A percentile compares a stretch with the other conserved stretches of the same genome.
Conservation (phyloP, 176 grass and related monocot species). For the Aechmea fasciata region DNA sequence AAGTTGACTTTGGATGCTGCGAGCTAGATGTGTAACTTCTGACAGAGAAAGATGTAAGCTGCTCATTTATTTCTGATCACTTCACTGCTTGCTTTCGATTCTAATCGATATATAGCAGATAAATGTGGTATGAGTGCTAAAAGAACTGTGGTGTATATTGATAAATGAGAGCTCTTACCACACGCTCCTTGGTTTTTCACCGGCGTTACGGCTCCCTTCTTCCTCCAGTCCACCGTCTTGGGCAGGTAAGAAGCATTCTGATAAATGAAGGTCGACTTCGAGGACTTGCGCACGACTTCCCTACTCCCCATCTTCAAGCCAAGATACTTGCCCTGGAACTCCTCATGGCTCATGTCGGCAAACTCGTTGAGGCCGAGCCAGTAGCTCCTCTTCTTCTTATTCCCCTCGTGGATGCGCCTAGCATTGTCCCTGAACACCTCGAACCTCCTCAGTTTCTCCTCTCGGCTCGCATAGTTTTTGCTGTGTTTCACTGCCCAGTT, state of each 20-base stretch:
- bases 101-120: neutral
- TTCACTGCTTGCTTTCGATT: neutral
- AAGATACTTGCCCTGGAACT: conserved; percentile 58
- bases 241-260: conserved; percentile 31
- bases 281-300: neutral
- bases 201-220: conserved; percentile 60
- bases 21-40: too few species aligned
- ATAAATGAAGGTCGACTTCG: conserved; percentile 29
- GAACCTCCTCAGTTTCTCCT: conserved; percentile 54
- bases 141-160: conserved; percentile 4
- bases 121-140: neutral
- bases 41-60: too few species aligned
- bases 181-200: conserved; percentile 84
- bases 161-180: conserved; percentile 20
- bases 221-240: conserved; percentile 62
- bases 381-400: conserved; percentile 55
- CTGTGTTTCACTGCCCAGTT: conserved; percentile 43
- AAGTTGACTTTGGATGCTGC: too few species aligned
- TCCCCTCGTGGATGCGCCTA: conserved; percentile 59
- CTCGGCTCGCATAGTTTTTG: conserved; percentile 36
- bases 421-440: conserved; percentile 56
- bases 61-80: neutral
- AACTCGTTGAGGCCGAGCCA: conserved; percentile 68
- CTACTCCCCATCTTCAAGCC: conserved; percentile 25
- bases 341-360: conserved; percentile 55